Base-by-base conservation (phyloP, 2,329 filamentous ascomycete species). In the Penicillium decumbens region DNA sequence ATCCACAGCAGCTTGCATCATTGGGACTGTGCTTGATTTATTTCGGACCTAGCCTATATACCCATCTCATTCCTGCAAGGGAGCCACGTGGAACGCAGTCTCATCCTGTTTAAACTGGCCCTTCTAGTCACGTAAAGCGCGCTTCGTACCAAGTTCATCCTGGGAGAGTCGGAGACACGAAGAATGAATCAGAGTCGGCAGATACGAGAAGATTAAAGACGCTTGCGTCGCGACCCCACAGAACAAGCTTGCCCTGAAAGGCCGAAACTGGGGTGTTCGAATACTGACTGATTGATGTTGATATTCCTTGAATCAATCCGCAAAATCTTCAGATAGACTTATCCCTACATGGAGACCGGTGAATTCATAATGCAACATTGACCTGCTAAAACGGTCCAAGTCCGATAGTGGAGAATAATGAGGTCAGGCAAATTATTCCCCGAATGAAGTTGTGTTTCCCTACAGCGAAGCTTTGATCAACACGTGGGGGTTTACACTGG, bases 381-480 rank as follows among this genome's bases (percentile, higher is more conserved):
- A 23, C 37, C 5, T 24, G 18, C 18, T 39, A 9, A 29, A 29
- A 41, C 20, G 20, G 41, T 13, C 3, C 28, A 40, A 41, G 41
- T 47, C 45, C 50, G 38, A 40, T 24, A n/a, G 41, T 42, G 43
- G 30, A 18, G 39, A 18, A 41, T 13, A 6, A 41, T 29, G 39
- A 41, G 23, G 25, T 18, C 39, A 27, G 13, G 23, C 25, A 9
- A 29, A 29, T 27, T 23, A 20, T 27, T 29, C 24, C 35, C 40
- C 40, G 41, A 27, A 42, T 42, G 25, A 45, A 27, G 32, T 43
- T 32, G 41, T 18, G 35, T 24, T 33, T 15, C 10, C 40, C 24
- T 23, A 25, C 15, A 39, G 38, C 38, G 40, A 53, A 53, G 50
- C 50, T 53, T 53, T 30, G 50, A 53, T 53, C 50, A 46, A 49